Evolutionary conservation across 23 red algal genomes (phyloP).

Genomic region (Chondrus crispus): DNA sequence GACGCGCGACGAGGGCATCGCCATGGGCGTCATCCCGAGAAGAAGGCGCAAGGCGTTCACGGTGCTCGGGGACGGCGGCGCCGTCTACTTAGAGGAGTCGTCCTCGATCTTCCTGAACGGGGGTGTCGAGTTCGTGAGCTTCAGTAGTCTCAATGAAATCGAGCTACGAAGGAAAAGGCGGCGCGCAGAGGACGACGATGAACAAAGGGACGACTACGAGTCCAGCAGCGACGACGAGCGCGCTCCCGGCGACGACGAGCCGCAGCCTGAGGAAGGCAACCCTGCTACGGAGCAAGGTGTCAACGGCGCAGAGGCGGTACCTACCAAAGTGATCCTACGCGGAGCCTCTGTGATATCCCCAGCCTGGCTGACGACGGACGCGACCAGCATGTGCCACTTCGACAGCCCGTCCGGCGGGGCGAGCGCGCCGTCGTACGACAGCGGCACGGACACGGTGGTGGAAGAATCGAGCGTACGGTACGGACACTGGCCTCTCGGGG

Average conservation of each 20-base stretch:
- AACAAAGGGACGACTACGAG: neutral
- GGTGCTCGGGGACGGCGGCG: neutral
- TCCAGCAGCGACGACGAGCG: neutral
- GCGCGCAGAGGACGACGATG: neutral
- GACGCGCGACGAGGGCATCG: conserved; percentile 31
- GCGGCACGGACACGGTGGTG: no score
- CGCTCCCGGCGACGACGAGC: neutral
- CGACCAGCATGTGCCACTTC: neutral
- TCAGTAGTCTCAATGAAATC: neutral
- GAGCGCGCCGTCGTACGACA: no score
- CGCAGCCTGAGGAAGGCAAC: neutral
- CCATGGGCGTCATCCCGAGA: neutral
- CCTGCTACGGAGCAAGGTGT: no score
- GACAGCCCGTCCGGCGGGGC: neutral
- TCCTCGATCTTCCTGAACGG: neutral
- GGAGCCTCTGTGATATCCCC: neutral
- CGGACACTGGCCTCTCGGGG: neutral
- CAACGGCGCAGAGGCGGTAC: no score
- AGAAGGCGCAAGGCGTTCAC: conserved; percentile 18
- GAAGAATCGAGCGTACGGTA: neutral
- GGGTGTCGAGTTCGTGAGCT: conserved; percentile 3
- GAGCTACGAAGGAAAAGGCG: neutral
- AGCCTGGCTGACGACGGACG: neutral
- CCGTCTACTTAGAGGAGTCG: neutral
- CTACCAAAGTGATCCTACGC: conserved; percentile 6